Base-by-base conservation (phyloP, 495 filamentous ascomycete genomes). In the Aspergillus heteromorphus region DNA sequence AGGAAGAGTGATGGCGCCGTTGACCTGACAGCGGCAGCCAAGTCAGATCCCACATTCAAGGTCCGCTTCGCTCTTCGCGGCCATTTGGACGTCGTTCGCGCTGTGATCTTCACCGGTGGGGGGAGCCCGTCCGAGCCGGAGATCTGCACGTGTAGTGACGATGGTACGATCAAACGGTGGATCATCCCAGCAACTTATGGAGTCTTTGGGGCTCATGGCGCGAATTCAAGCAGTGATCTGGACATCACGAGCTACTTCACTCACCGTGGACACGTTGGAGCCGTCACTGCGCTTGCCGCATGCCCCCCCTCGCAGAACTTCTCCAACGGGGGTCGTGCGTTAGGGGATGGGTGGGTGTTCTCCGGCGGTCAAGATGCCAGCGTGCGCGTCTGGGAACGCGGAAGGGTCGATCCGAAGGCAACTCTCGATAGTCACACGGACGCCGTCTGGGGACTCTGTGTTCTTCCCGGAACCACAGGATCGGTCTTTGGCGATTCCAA, bases 321-420 rank as follows among this genome's bases (percentile, higher is more conserved):
- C 68, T 88, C 87, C 8, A 95, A 89, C 25, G 91, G 91, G 17
- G 92, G 91, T 8, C 83, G 91, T 51, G 86, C 85, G 1, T 77
- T 86, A 51, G 90, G 90, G 17, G 92, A 96, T 58, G 95, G 95
- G 6, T 97, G 95, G 93, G 87, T 98, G 34, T 97, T 98, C 69
- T 97, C 92, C 16, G 93, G 95, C 40, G 93, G 93, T 3, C 90
- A 96, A 64, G 93, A 98, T 67, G 83, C 91, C 3, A 95, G 91
- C 9, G 83, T 98, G 17, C 82, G 91, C 21, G 90, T 97, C 2
- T 98, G 93, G 93, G 92, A 97, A 73, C 78, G 89, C 14, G 92
- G 92, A 10, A 75, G 91, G 34, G 89, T 98, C 36, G 95, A 96
- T 66, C 91, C 92, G 6, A 97, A 97, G 68, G 92, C 91, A 4